Evolutionary conservation across 495 filamentous ascomycete genomes (phyloP).

Genomic region (Podospora anserina): DNA sequence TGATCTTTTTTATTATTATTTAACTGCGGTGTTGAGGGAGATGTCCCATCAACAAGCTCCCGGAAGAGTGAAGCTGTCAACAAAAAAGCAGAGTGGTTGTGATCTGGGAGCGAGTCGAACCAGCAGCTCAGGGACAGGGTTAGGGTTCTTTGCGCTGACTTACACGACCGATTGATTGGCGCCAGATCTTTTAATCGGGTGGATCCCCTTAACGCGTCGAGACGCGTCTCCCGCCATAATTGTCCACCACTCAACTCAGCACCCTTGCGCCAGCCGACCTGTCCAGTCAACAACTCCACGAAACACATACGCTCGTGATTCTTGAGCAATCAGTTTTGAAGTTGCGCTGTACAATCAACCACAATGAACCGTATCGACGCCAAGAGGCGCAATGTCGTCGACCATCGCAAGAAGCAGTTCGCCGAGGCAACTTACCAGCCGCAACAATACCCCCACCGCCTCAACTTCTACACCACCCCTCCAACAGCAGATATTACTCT

Average conservation of each 20-base stretch:
- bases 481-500: slow-evolving; percentile 93
- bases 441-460: slow-evolving; percentile 72
- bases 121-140: slow-evolving; percentile 11
- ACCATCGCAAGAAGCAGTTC: slow-evolving; percentile 85
- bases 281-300: not conserved
- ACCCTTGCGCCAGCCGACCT: not conserved
- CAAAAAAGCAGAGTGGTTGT: not conserved
- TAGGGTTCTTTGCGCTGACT: slow-evolving; percentile 12
- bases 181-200: slow-evolving; percentile 8
- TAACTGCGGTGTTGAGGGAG: not conserved
- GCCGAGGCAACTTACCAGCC: slow-evolving; percentile 66
- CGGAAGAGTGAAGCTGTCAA: not conserved
- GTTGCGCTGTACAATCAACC: slow-evolving; percentile 4
- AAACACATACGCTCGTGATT: not conserved
- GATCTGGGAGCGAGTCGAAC: not conserved
- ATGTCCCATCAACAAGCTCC: not conserved
- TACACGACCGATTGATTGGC: slow-evolving; percentile 5
- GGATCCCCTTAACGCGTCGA: slow-evolving; percentile 23
- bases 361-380: slow-evolving; percentile 77
- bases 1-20: not conserved
- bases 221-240: slow-evolving; percentile 24
- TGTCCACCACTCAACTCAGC: slow-evolving; percentile 10
- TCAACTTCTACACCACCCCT: slow-evolving; percentile 88
- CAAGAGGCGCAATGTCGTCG: slow-evolving; percentile 70
- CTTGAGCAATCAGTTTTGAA: not conserved